Percentiles rank a stretch among this genome's conserved stretches.
Evolutionary conservation across 305 asterid species (phyloP).

Genomic region (Ajuga reptans): DNA sequence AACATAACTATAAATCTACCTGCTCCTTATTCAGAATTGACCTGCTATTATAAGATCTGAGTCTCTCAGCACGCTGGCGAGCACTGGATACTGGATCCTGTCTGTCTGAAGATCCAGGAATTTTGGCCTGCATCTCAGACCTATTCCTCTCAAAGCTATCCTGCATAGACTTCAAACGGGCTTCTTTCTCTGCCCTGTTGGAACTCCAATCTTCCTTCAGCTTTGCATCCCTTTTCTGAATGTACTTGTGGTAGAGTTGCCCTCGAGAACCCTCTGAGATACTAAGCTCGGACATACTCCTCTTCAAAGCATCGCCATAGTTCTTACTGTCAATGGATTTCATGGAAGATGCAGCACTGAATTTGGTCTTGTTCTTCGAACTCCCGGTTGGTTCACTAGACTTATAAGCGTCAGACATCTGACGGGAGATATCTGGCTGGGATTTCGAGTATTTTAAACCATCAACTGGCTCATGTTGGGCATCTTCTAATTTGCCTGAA

Average conservation of each 20-base stretch:
- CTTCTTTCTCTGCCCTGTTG: constrained; percentile 75
- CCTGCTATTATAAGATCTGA: constrained; percentile 58
- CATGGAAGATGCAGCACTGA: constrained; percentile 22
- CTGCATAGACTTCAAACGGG: constrained; percentile 70
- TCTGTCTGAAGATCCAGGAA: constrained; percentile 49
- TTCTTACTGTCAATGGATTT: constrained; percentile 38
- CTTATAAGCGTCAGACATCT: constrained; percentile 25
- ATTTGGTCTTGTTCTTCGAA: constrained; percentile 36
- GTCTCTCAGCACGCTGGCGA: constrained; percentile 66
- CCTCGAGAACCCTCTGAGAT: constrained; percentile 68
- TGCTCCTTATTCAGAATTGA: constrained; percentile 55
- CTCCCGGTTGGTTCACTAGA: constrained; percentile 37
- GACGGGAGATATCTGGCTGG: constrained; percentile 34
- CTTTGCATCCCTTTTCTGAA: constrained; percentile 80
- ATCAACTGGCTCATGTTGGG: constrained; percentile 34
- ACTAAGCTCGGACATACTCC: constrained; percentile 48
- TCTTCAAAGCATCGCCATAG: constrained; percentile 36
- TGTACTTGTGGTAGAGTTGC: constrained; percentile 60
- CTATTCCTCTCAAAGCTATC: constrained; percentile 74
- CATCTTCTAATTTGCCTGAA: constrained; percentile 43
- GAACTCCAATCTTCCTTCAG: constrained; percentile 86
- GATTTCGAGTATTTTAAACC: constrained; percentile 32
- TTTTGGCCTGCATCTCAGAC: constrained; percentile 68
- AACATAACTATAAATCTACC: constrained; percentile 52
- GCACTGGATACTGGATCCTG: constrained; percentile 43